Evolutionary conservation across 2,329 filamentous ascomycete species (phyloP).

Genomic region (Coniochaeta prunicola): DNA sequence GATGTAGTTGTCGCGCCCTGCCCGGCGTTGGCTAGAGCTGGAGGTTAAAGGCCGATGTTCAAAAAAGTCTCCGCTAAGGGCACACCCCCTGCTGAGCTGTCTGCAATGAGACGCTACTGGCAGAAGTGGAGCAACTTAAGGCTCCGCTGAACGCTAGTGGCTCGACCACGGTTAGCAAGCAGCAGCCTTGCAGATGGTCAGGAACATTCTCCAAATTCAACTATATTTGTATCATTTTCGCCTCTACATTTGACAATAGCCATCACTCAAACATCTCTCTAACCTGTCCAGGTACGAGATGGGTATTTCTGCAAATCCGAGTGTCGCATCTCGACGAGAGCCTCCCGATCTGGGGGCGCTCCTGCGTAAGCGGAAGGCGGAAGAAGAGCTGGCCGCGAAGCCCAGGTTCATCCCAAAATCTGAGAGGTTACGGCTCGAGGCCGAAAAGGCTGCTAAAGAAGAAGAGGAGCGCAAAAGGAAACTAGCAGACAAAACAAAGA

Average conservation of each 20-base stretch:
- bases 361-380: slow-evolving; percentile 58
- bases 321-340: slow-evolving; percentile 9
- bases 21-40: background rate
- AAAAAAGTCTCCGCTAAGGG: background rate
- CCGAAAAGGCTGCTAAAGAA: slow-evolving; percentile 71
- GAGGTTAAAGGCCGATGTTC: background rate
- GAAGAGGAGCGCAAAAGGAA: slow-evolving; percentile 32
- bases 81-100: background rate
- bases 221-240: background rate
- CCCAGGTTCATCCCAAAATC: slow-evolving; percentile 69
- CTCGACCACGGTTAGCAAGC: background rate
- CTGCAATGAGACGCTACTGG: background rate
- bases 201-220: background rate
- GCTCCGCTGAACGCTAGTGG: background rate
- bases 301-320: background rate
- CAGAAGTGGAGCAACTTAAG: background rate
- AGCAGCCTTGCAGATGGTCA: background rate
- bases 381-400: slow-evolving; percentile 42
- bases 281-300: background rate
- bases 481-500: slow-evolving; percentile 7
- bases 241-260: background rate
- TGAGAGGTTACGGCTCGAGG: slow-evolving; percentile 70
- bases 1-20: slow-evolving; percentile 13
- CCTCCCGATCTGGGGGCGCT: slow-evolving; percentile 40
- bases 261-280: background rate